phyloP scores from a whole-genome alignment of 164 flowering plant species.

The Berberis vulgaris region DNA sequence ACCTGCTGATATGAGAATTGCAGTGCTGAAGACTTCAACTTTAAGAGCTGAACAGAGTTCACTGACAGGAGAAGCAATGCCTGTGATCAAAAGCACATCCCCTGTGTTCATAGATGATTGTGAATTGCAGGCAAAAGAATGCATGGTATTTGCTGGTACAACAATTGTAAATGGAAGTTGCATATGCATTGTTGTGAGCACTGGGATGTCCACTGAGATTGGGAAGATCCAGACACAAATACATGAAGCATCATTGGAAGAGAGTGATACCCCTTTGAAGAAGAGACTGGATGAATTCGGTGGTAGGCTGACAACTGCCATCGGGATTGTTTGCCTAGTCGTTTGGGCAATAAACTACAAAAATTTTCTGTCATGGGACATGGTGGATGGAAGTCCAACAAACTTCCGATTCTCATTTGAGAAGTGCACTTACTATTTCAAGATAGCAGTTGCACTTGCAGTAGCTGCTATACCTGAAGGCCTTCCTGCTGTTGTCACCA shows the following conservation, averaged over 20 bases:
- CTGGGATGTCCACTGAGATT: slow-evolving; percentile 5
- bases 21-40: slow-evolving; percentile 1
- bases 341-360: slow-evolving; percentile 4
- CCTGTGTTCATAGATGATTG: background rate
- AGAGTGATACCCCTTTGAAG: slow-evolving; percentile 5
- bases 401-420: slow-evolving; percentile 2
- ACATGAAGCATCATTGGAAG: slow-evolving; percentile 5
- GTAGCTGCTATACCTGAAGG: slow-evolving; percentile 6
- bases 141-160: slow-evolving; percentile 5
- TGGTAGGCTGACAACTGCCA: slow-evolving; percentile 3
- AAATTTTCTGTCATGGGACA: slow-evolving; percentile 1
- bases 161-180: slow-evolving; percentile 6
- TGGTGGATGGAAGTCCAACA: slow-evolving; percentile 1
- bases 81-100: background rate
- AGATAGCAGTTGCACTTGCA: slow-evolving; percentile 5
- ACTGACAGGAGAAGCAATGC: slow-evolving; percentile 3
- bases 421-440: slow-evolving; percentile 6
- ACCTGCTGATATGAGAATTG: slow-evolving; percentile 6
- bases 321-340: slow-evolving; percentile 2
- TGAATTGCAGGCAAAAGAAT: slow-evolving; percentile 5
- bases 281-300: slow-evolving; percentile 6
- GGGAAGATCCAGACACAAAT: slow-evolving; percentile 5
- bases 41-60: slow-evolving; percentile 5
- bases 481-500: slow-evolving; percentile 1
- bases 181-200: background rate